A percentile compares a stretch with the other conserved stretches of the same genome.
These are phyloP conservation scores for Parachaetomium inaequale DNA, from an alignment of 495 filamentous ascomycete genomes.

Conservation along the genomic window DNA sequence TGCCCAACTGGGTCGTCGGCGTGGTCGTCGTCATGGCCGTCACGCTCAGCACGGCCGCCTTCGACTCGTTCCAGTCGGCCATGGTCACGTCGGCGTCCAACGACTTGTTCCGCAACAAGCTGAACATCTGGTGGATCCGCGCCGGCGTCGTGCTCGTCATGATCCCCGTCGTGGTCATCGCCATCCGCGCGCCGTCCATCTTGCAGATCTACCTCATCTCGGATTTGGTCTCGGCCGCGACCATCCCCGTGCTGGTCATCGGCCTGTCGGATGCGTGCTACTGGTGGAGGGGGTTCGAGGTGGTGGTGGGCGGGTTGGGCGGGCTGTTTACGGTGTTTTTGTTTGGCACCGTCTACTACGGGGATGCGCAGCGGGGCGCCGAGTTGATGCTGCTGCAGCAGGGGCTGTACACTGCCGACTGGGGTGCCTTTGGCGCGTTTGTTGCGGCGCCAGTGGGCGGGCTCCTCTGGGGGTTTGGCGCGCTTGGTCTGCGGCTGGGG, in stretches of 20 bases:
- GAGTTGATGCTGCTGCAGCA: constrained; percentile 65
- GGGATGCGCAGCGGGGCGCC: constrained; percentile 57
- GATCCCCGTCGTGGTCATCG: constrained; percentile 65
- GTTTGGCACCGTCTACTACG: constrained; percentile 68
- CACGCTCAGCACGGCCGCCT: constrained; percentile 66
- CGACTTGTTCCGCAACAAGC: constrained; percentile 71
- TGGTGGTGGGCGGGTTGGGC: constrained; percentile 65
- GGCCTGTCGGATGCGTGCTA: constrained; percentile 60
- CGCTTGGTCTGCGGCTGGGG: constrained; percentile 51
- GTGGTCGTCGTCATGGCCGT: constrained; percentile 74
- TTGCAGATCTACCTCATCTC: constrained; percentile 74
- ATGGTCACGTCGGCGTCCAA: constrained; percentile 74
- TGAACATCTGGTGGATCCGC: constrained; percentile 67
- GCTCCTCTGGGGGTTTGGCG: constrained; percentile 62
- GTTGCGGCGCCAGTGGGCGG: constrained; percentile 70
- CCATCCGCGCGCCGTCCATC: constrained; percentile 65
- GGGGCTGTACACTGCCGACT: constrained; percentile 66
- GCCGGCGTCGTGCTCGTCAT: constrained; percentile 62
- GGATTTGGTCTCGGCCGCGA: constrained; percentile 66
- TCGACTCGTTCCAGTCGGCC: constrained; percentile 69
- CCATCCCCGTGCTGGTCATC: constrained; percentile 64
- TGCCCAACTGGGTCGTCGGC: constrained; percentile 71
- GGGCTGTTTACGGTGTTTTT: constrained; percentile 71
- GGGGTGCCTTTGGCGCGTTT: constrained; percentile 76
- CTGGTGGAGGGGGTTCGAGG: constrained; percentile 72